A percentile compares a stretch with the other conserved stretches of the same genome.
These are phyloP conservation scores for Usnea hakonensis DNA, from an alignment of 495 filamentous ascomycete species.

Conservation along the genomic window DNA sequence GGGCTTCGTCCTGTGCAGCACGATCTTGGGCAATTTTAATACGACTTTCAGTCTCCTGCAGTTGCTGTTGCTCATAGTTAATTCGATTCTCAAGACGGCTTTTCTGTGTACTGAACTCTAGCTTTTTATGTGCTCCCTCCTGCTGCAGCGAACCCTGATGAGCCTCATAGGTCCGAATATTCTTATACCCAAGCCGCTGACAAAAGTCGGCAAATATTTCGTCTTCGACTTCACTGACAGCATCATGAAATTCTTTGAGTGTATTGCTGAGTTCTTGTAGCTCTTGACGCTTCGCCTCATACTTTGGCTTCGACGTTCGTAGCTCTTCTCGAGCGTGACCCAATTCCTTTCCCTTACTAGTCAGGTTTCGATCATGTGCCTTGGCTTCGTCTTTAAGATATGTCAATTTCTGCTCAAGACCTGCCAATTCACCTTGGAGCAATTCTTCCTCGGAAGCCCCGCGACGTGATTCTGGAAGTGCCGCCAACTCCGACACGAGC, in stretches of 20 bases:
- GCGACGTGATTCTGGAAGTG: constrained; percentile 66
- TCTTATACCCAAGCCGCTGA: constrained; percentile 72
- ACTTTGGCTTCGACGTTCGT: constrained; percentile 68
- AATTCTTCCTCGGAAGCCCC: constrained; percentile 68
- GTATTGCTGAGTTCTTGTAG: constrained; percentile 58
- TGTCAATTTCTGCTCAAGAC: constrained; percentile 68
- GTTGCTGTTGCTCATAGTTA: constrained; percentile 64
- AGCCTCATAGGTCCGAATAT: constrained; percentile 86
- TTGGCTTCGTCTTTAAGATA: constrained; percentile 68
- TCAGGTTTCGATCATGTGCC: constrained; percentile 75
- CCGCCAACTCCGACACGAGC: constrained; percentile 60
- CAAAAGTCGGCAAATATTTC: constrained; percentile 85
- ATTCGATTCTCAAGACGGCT: constrained; percentile 70
- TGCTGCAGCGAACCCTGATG: constrained; percentile 88
- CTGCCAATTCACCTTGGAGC: constrained; percentile 69
- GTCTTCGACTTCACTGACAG: constrained; percentile 81
- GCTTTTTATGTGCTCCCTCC: constrained; percentile 76
- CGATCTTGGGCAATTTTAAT: constrained; percentile 59
- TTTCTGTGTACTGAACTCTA: constrained; percentile 79
- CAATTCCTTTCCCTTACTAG: constrained; percentile 78
- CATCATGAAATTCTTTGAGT: constrained; percentile 61
- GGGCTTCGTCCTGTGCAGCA: constrained; percentile 52
- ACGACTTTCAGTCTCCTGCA: constrained; percentile 59
- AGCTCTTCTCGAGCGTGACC: constrained; percentile 63
- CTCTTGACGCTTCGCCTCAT: constrained; percentile 57